A percentile compares a stretch with the other conserved stretches of the same genome.
Evolutionary conservation across 306 rosid genomes (phyloP).

Genomic region (Prunus dulcis): DNA sequence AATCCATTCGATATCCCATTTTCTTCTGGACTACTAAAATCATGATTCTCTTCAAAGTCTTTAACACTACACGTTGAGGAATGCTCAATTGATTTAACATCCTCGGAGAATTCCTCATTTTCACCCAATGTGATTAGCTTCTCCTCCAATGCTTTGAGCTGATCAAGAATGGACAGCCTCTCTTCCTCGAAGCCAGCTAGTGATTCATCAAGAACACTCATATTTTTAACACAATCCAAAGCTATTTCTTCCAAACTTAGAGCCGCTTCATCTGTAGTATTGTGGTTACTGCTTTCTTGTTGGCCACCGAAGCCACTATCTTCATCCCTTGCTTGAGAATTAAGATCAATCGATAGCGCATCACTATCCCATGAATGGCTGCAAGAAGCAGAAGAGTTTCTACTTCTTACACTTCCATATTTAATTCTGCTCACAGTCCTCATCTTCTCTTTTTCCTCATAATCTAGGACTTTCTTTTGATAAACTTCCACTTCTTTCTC

Average conservation of each 20-base stretch:
- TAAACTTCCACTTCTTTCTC: slow-evolving; percentile 64
- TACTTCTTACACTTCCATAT: slow-evolving; percentile 53
- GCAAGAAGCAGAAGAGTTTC: slow-evolving; percentile 57
- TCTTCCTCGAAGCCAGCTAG: slow-evolving; percentile 70
- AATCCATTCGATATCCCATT: slow-evolving; percentile 19
- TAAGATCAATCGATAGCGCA: slow-evolving; percentile 57
- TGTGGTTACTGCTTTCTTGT: slow-evolving; percentile 31
- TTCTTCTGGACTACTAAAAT: slow-evolving; percentile 41
- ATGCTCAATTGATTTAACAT: slow-evolving; percentile 19
- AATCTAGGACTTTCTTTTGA: slow-evolving; percentile 49
- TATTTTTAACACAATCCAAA: slow-evolving; percentile 56
- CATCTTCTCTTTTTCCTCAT: slow-evolving; percentile 59
- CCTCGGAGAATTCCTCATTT: slow-evolving; percentile 41
- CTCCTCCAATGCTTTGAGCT: slow-evolving; percentile 70
- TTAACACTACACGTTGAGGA: slow-evolving; percentile 18
- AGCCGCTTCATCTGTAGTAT: slow-evolving; percentile 24
- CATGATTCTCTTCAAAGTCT: slow-evolving; percentile 26
- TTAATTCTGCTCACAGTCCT: slow-evolving; percentile 45
- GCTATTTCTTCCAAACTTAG: slow-evolving; percentile 63
- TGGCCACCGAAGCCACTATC: slow-evolving; percentile 26
- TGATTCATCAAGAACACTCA: slow-evolving; percentile 56
- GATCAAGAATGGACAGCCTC: slow-evolving; percentile 60
- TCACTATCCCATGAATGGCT: slow-evolving; percentile 47
- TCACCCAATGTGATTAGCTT: slow-evolving; percentile 52
- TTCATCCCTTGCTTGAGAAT: slow-evolving; percentile 40